Evolutionary conservation across 2,329 filamentous ascomycete species (phyloP).

Genomic region (Aspergillus sp.): DNA sequence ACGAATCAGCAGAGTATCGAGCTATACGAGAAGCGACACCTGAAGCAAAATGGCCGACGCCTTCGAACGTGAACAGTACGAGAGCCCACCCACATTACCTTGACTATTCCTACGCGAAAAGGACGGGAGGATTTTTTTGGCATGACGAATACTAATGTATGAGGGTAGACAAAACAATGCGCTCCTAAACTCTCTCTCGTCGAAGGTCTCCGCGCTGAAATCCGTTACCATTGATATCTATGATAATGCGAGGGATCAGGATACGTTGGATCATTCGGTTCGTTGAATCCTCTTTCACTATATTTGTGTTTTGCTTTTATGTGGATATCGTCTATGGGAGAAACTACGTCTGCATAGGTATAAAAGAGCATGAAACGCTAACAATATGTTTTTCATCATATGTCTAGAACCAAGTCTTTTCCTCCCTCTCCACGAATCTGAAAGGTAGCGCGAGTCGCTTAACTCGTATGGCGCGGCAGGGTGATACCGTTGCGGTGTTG

Average conservation of each 20-base stretch:
- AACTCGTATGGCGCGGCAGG: constrained; percentile 84
- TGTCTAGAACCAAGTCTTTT: constrained; percentile 80
- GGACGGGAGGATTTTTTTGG: no score
- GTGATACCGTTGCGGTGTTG: constrained; percentile 87
- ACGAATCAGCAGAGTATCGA: background rate
- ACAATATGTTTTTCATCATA: background rate
- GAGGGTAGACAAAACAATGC: constrained; percentile 79
- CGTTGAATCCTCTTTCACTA: constrained; percentile 25
- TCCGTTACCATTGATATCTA: constrained; percentile 97
- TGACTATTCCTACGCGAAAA: background rate
- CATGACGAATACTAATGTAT: background rate
- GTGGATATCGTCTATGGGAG: background rate
- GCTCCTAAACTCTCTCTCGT: constrained; percentile 84
- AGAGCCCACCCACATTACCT: background rate
- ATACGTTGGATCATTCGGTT: constrained; percentile 85
- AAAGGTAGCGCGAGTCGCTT: constrained; percentile 81
- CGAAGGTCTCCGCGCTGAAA: constrained; percentile 88
- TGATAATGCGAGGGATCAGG: constrained; percentile 87
- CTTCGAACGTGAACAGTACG: constrained; percentile 72
- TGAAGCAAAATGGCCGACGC: constrained; percentile 65
- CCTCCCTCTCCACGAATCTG: constrained; percentile 76
- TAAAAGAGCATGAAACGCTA: no score
- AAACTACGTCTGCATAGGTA: no score
- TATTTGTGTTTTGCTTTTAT: background rate
- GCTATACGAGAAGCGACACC: no score